Conservation (phyloP, 2,329 filamentous ascomycete genomes). For the Cladosporium sp. region DNA sequence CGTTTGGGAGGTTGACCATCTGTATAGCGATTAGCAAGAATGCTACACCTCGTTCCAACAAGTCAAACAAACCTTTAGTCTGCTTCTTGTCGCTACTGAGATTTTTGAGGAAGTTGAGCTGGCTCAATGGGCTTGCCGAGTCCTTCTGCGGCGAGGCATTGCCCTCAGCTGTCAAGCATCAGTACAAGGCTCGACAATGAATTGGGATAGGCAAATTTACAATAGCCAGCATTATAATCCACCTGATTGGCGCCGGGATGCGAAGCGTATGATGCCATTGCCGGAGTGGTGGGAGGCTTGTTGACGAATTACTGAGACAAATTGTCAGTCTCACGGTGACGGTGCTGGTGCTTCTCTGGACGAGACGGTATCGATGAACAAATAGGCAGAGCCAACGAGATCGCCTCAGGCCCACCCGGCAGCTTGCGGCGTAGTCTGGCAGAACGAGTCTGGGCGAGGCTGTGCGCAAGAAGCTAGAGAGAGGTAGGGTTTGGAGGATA, state of each 20-base stretch:
- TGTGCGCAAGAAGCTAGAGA: neutral
- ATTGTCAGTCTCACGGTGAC: neutral
- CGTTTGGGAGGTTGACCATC: conserved; percentile 85
- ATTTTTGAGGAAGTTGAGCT: conserved; percentile 55
- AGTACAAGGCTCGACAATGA: neutral
- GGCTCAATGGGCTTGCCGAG: conserved; percentile 23
- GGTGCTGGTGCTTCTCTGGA: neutral
- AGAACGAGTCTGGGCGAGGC: neutral
- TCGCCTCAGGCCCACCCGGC: neutral
- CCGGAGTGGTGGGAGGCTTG: neutral
- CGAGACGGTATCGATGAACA: neutral
- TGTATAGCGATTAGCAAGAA: conserved; percentile 28
- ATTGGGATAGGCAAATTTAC: neutral
- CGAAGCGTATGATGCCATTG: neutral
- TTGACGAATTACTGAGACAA: neutral
- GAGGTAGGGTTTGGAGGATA: neutral
- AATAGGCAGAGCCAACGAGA: neutral
- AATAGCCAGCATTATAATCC: neutral
- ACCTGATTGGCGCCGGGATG: neutral
- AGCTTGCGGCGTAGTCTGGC: conserved; percentile 1
- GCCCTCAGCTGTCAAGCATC: neutral
- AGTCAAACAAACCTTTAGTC: conserved; percentile 59
- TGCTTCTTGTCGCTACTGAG: conserved; percentile 65
- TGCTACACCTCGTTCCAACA: neutral
- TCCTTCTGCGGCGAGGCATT: conserved; percentile 1